phyloP scores from a whole-genome alignment of 306 rosid species.

The Datisca glomerata region DNA sequence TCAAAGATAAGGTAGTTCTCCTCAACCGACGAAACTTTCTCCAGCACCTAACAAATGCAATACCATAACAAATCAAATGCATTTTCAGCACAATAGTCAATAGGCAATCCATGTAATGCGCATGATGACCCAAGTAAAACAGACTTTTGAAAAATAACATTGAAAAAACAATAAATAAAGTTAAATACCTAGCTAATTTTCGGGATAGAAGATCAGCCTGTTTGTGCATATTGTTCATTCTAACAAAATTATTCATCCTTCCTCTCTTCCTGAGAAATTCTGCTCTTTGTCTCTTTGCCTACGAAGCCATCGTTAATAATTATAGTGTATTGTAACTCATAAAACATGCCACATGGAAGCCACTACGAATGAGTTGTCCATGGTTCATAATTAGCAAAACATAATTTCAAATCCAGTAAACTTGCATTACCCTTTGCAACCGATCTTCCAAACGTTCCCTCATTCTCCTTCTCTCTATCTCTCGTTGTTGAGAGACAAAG shows the following conservation, averaged over 20 bases:
- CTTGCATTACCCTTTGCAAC: constrained; percentile 64
- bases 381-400: constrained; percentile 1
- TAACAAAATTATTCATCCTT: constrained; percentile 32
- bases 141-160: too few species aligned
- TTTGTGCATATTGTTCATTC: constrained; percentile 33
- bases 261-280: constrained; percentile 83
- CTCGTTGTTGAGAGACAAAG: constrained; percentile 78
- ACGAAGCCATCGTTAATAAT: too few species aligned
- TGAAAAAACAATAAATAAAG: background rate
- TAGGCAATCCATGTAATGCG: too few species aligned
- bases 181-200: constrained; percentile 62
- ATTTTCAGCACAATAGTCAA: too few species aligned
- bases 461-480: constrained; percentile 70
- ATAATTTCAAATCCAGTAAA: constrained; percentile 6
- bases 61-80: too few species aligned
- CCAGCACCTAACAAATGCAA: constrained; percentile 64
- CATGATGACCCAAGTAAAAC: too few species aligned
- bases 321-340: too few species aligned
- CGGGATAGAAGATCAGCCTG: constrained; percentile 70
- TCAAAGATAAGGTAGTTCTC: constrained; percentile 62
- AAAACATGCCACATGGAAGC: constrained; percentile 8
- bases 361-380: constrained; percentile 2
- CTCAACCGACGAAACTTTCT: constrained; percentile 43
- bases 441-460: constrained; percentile 80
- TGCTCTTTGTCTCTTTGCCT: constrained; percentile 88